These are phyloP conservation scores for Naganishia liquefaciens DNA, from an alignment of 1,284 basidiomycete species.

Conservation along the genomic window DNA sequence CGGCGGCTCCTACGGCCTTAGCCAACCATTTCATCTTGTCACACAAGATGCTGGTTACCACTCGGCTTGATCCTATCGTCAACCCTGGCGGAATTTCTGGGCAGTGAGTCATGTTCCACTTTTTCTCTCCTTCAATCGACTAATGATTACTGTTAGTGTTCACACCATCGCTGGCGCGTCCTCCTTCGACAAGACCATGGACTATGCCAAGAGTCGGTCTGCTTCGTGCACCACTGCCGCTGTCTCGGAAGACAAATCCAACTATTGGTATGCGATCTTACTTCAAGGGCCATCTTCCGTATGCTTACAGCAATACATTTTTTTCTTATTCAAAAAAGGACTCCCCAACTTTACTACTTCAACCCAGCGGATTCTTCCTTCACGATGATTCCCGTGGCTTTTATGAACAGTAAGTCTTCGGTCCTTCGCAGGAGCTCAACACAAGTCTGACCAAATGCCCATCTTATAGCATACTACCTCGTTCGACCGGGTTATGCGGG, in stretches of 20 bases:
- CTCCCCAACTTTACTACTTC: slow-evolving; percentile 53
- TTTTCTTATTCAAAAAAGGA: too few species aligned
- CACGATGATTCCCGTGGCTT: slow-evolving; percentile 43
- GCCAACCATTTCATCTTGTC: slow-evolving; percentile 45
- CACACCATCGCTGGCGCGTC: slow-evolving; percentile 54
- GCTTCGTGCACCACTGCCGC: slow-evolving; percentile 52
- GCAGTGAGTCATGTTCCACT: slow-evolving; percentile 35
- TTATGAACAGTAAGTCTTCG: slow-evolving; percentile 37
- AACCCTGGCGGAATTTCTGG: slow-evolving; percentile 42
- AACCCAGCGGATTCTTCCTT: slow-evolving; percentile 42
- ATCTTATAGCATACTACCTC: slow-evolving; percentile 50
- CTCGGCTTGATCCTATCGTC: slow-evolving; percentile 50
- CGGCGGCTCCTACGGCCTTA: slow-evolving; percentile 8
- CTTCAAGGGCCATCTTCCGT: neutral
- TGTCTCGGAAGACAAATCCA: slow-evolving; percentile 53
- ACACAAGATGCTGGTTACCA: slow-evolving; percentile 44
- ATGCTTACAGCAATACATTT: neutral
- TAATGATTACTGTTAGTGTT: slow-evolving; percentile 32
- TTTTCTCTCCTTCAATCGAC: neutral
- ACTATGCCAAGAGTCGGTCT: slow-evolving; percentile 42
- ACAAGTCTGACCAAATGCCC: neutral
- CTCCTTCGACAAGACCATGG: slow-evolving; percentile 48
- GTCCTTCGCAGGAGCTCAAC: neutral
- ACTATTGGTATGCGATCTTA: slow-evolving; percentile 51
- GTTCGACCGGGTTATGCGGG: slow-evolving; percentile 39